Percentiles rank a stretch among this genome's conserved stretches.
Conservation (phyloP, 2,329 filamentous ascomycete genomes). For the Cytospora piceicola region DNA sequence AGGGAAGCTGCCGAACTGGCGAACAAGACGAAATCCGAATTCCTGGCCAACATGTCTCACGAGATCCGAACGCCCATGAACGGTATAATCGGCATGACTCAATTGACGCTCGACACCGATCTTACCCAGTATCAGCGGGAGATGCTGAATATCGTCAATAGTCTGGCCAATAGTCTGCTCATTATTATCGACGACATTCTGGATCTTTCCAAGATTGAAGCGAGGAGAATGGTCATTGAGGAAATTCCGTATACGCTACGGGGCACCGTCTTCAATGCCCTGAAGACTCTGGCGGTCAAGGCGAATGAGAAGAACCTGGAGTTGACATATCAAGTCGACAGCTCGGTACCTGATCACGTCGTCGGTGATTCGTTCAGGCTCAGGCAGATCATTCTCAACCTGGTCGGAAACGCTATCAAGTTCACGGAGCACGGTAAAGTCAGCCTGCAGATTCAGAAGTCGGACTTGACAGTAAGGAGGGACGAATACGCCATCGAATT, state of each 20-base stretch:
- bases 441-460: constrained; percentile 82
- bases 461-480: constrained; percentile 64
- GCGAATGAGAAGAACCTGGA: constrained; percentile 95
- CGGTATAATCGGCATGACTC: constrained; percentile 97
- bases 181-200: constrained; percentile 92
- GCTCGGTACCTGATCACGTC: constrained; percentile 90
- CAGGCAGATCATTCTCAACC: constrained; percentile 93
- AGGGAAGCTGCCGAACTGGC: constrained; percentile 94
- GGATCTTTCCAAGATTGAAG: constrained; percentile 83
- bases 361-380: constrained; percentile 96
- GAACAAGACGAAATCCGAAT: constrained; percentile 98
- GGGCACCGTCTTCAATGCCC: constrained; percentile 93
- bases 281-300: constrained; percentile 96
- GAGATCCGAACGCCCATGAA: constrained; percentile 98
- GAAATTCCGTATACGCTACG: constrained; percentile 95
- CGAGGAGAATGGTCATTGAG: constrained; percentile 97
- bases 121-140: constrained; percentile 94
- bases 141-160: constrained; percentile 98
- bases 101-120: constrained; percentile 92
- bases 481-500: constrained; percentile 95
- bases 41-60: constrained; percentile 98
- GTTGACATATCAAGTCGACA: constrained; percentile 91
- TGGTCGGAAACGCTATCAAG: constrained; percentile 98
- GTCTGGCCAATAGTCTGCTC: constrained; percentile 90
- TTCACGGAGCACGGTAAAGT: constrained; percentile 98